A percentile compares a stretch with the other conserved stretches of the same genome.
phyloP scores from a whole-genome alignment of 495 filamentous ascomycete species.

The Monascus purpureus region DNA sequence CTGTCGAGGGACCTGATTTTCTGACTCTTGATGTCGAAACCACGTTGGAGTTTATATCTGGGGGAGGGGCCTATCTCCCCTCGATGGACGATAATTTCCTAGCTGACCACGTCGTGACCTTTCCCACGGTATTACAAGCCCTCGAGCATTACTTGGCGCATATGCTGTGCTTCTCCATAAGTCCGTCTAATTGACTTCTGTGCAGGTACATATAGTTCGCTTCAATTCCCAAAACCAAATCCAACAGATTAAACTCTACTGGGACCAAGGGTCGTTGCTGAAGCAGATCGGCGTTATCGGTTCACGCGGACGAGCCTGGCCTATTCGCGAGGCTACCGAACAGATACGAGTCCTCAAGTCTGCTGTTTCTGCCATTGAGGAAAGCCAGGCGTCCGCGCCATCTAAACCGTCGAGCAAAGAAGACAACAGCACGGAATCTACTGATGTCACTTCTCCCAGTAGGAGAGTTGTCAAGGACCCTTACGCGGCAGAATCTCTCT shows the following conservation, averaged over 20 bases:
- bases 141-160: no score
- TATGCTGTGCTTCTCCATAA: no score
- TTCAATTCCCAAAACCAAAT: slow-evolving; percentile 70
- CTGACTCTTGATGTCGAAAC: slow-evolving; percentile 71
- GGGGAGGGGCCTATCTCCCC: slow-evolving; percentile 81
- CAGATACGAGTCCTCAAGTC: slow-evolving; percentile 60
- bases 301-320: slow-evolving; percentile 76
- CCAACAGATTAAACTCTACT: slow-evolving; percentile 70
- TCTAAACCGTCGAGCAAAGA: slow-evolving; percentile 5
- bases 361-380: slow-evolving; percentile 13
- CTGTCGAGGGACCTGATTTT: slow-evolving; percentile 54
- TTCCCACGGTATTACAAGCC: slow-evolving; percentile 70
- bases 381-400: slow-evolving; percentile 4
- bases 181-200: no score
- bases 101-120: slow-evolving; percentile 62
- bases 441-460: slow-evolving; percentile 30
- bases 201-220: slow-evolving; percentile 75
- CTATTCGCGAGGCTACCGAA: slow-evolving; percentile 78
- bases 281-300: slow-evolving; percentile 93
- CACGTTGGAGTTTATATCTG: slow-evolving; percentile 62
- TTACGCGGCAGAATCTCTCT: slow-evolving; percentile 54
- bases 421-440: slow-evolving; percentile 17
- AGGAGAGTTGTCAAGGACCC: slow-evolving; percentile 47
- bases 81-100: slow-evolving; percentile 90
- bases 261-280: slow-evolving; percentile 88